These are phyloP conservation scores for Corylus heterophylla DNA, from an alignment of 306 rosid genomes.

Conservation along the genomic window DNA sequence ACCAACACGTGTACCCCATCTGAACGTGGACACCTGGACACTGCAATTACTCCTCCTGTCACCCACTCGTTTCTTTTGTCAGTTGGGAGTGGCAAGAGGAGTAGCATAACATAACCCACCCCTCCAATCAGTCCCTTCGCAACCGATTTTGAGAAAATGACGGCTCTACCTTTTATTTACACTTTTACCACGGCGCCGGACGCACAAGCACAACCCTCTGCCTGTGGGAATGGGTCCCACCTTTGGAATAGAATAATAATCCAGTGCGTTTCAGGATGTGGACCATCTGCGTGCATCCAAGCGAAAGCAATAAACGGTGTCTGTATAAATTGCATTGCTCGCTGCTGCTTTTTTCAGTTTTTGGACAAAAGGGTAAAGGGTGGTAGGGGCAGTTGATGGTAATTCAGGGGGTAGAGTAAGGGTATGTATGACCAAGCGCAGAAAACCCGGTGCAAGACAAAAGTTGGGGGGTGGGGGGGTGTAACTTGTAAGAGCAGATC, in stretches of 20 bases:
- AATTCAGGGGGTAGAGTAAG: background rate
- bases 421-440: conserved; percentile 23
- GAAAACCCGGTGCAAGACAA: conserved; percentile 29
- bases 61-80: background rate
- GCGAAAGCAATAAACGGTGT: background rate
- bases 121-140: background rate
- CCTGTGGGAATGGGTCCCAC: background rate
- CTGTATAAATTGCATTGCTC: background rate
- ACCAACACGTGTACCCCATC: conserved; percentile 2
- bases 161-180: too few species aligned
- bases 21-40: conserved; percentile 10
- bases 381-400: background rate
- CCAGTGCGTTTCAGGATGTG: background rate
- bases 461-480: background rate
- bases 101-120: background rate
- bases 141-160: background rate
- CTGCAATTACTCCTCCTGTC: conserved; percentile 2
- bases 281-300: too few species aligned
- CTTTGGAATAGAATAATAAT: too few species aligned
- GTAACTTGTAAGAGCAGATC: conserved; percentile 27
- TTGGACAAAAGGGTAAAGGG: background rate
- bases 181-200: background rate
- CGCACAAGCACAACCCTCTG: background rate
- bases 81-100: background rate
- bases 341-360: background rate